phyloP scores from a whole-genome alignment of 441 rosid species.

The Iberis amara region DNA sequence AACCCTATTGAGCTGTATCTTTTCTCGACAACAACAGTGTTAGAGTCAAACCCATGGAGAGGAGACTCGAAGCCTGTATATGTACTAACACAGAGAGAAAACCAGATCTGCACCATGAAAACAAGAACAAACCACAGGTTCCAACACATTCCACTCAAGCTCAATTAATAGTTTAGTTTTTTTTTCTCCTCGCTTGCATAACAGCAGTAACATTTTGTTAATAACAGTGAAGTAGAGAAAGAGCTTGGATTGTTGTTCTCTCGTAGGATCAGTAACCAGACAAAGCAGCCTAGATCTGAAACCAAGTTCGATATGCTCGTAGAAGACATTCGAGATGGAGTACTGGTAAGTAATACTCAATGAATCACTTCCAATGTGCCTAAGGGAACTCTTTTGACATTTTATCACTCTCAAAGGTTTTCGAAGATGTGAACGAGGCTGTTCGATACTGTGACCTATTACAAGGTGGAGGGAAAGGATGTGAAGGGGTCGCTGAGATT shows the following conservation, averaged over 20 bases:
- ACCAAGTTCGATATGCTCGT: slow-evolving; percentile 88
- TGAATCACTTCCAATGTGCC: slow-evolving; percentile 1
- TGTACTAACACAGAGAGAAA: slow-evolving; percentile 73
- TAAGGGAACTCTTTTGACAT: background rate
- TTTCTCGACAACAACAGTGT: slow-evolving; percentile 38
- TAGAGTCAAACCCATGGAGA: slow-evolving; percentile 97
- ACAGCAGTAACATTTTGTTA: slow-evolving; percentile 8
- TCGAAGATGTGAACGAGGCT: slow-evolving; percentile 92
- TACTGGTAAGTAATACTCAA: slow-evolving; percentile 52
- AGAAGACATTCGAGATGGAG: slow-evolving; percentile 88
- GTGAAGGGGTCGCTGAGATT: slow-evolving; percentile 94
- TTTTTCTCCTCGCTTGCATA: background rate
- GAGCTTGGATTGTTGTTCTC: slow-evolving; percentile 83
- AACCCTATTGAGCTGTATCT: no score
- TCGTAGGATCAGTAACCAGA: slow-evolving; percentile 42
- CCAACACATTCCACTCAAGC: slow-evolving; percentile 16
- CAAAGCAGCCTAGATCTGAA: slow-evolving; percentile 53
- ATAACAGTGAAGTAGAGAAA: slow-evolving; percentile 78
- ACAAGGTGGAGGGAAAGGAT: slow-evolving; percentile 91
- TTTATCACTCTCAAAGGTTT: slow-evolving; percentile 42
- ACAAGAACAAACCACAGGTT: slow-evolving; percentile 88
- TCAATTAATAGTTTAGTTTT: background rate
- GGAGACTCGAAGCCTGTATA: slow-evolving; percentile 78
- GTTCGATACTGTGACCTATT: slow-evolving; percentile 77
- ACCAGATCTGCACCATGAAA: slow-evolving; percentile 89